Conservation (phyloP, 306 rosid species). For the Coriaria nepalensis region DNA sequence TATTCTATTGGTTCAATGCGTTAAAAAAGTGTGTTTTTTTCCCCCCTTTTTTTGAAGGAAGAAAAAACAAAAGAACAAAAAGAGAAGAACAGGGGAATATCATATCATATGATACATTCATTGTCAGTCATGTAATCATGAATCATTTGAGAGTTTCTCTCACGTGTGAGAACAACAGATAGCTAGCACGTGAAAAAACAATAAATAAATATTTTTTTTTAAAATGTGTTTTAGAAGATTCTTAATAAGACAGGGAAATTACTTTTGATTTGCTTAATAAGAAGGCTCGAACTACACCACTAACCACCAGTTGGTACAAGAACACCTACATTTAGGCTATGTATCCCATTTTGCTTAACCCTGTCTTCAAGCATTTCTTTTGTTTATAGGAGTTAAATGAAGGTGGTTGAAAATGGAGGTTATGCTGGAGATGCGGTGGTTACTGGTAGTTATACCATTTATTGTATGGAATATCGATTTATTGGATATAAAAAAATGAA, state of each 20-base stretch:
- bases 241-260: constrained; percentile 5
- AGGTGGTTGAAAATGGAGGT: too few species aligned
- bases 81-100: too few species aligned
- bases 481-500: too few species aligned
- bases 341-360: constrained; percentile 36
- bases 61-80: too few species aligned
- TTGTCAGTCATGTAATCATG: constrained; percentile 19
- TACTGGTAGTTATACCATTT: too few species aligned
- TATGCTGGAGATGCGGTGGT: too few species aligned
- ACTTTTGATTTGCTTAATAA: constrained; percentile 57
- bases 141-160: constrained; percentile 26
- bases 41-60: constrained; percentile 2
- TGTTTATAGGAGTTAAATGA: too few species aligned
- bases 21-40: neutral
- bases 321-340: constrained; percentile 8
- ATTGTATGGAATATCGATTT: too few species aligned
- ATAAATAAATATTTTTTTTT: neutral
- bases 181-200: constrained; percentile 23
- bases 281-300: constrained; percentile 37
- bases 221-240: constrained; percentile 25
- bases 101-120: constrained; percentile 11
- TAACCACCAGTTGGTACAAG: constrained; percentile 81
- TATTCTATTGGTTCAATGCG: too few species aligned
- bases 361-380: constrained; percentile 35
- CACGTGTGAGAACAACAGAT: constrained; percentile 45